A percentile compares a stretch with the other conserved stretches of the same genome.
Evolutionary conservation across 371 early-diverging fungal genomes (phyloP).

Genomic region (Umbelopsis sp.): DNA sequence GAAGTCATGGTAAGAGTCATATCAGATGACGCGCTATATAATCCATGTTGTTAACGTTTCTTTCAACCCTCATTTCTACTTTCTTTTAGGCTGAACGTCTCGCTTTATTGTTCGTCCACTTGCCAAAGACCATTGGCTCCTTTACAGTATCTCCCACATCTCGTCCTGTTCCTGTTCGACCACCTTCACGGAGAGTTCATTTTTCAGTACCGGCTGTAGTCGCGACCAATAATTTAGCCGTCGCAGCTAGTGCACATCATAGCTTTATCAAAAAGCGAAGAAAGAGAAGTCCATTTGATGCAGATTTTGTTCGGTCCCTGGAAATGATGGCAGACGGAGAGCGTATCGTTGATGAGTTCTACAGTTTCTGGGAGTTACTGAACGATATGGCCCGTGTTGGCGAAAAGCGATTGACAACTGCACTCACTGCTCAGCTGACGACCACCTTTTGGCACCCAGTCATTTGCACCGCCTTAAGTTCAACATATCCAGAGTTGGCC

Average conservation of each 20-base stretch:
- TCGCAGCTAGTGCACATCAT: constrained; percentile 50
- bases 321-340: constrained; percentile 38
- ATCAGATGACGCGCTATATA: not conserved
- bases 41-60: too few species aligned
- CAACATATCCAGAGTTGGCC: constrained; percentile 43
- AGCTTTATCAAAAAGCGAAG: constrained; percentile 53
- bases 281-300: constrained; percentile 52
- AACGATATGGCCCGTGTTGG: constrained; percentile 56
- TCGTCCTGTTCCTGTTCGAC: constrained; percentile 41
- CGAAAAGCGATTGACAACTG: constrained; percentile 49
- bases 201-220: constrained; percentile 53
- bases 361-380: constrained; percentile 55
- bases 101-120: constrained; percentile 40
- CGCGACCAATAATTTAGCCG: constrained; percentile 49
- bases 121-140: constrained; percentile 50
- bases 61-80: not conserved
- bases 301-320: constrained; percentile 42
- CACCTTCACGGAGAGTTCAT: constrained; percentile 41
- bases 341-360: constrained; percentile 49
- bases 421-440: constrained; percentile 50
- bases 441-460: constrained; percentile 57
- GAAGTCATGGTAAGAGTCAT: constrained; percentile 46
- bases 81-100: constrained; percentile 47
- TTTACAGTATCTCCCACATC: constrained; percentile 47
- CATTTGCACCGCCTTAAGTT: constrained; percentile 48